phyloP scores from a whole-genome alignment of 106 monocot genomes.

The Dioscorea dumetorum region DNA sequence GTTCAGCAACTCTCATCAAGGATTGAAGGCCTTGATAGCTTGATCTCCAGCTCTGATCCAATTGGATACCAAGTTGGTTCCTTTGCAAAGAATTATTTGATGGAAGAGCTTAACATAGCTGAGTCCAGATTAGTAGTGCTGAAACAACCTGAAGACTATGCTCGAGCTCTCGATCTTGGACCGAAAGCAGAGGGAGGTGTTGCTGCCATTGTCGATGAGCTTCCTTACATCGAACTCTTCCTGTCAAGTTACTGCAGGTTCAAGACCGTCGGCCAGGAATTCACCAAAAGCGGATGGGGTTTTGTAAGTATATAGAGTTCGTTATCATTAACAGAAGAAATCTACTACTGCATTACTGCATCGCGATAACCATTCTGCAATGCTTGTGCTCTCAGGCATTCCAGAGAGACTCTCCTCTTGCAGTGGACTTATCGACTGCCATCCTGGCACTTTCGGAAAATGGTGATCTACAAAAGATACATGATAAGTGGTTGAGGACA shows the following conservation, averaged over 20 bases:
- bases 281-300: constrained; percentile 93
- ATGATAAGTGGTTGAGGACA: constrained; percentile 62
- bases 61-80: constrained; percentile 85
- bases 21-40: constrained; percentile 63
- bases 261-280: constrained; percentile 68
- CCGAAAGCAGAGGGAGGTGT: constrained; percentile 54
- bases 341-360: neutral
- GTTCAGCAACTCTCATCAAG: constrained; percentile 77
- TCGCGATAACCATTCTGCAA: neutral
- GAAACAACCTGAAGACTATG: constrained; percentile 54
- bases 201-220: constrained; percentile 82
- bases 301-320: constrained; percentile 53
- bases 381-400: constrained; percentile 47
- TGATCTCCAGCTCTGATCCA: constrained; percentile 52
- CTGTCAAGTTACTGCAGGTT: constrained; percentile 67
- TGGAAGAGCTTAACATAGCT: constrained; percentile 58
- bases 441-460: constrained; percentile 79
- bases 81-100: constrained; percentile 67
- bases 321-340: neutral
- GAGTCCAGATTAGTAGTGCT: constrained; percentile 52
- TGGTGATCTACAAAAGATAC: constrained; percentile 87
- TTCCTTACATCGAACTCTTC: constrained; percentile 73
- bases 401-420: constrained; percentile 89
- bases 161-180: constrained; percentile 53
- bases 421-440: constrained; percentile 81